Base-by-base conservation (phyloP, 345 rosid species). In the Eucalyptus tenuipes region DNA sequence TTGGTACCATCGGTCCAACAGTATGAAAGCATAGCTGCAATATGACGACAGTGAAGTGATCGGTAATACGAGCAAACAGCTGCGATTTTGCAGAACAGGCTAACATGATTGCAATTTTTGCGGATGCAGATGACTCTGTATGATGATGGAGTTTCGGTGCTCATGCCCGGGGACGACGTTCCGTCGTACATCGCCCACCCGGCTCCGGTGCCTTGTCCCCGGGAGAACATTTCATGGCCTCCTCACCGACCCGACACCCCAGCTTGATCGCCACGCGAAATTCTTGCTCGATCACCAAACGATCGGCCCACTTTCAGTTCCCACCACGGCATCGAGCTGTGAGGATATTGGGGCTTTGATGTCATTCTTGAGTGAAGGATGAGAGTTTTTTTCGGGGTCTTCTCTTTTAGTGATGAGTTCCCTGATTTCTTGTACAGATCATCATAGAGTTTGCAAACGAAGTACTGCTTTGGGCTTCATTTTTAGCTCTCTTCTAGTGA, bases 141-240 rank as follows among this genome's bases (percentile, higher is more conserved):
- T 88, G 90, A 95, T 16, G 95, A 90, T 53, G 99, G 98, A 25
- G 97, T 98, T 87, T 98, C 99, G 2, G 99, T 98, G 12, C 82
- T 98, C 91, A 98, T 98, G 99, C 99, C 99, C 6, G 99, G 99
- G 91, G 97, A 96, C 24, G 92, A 91, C 47, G 88, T 98, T 18
- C 99, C 99, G 14, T 93, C 99, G 1, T 98, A 92, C 93, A 95
- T 98, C 8, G 99, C 96, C 5, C 96, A 93, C 85, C 99, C 96
- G 50, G 98, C 93, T 14, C 99, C 99, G 0, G 93, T 90, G 86
- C 95, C 99, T 29, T 89, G 93, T 89, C 94, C 90, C 4, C 91
- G 91, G 2, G 93, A 91, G 49, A 79, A 87, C 37, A 52, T 79
- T 86, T 86, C 92, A 22, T 61, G 88, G 55, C 91, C 92, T 48